Percentiles rank a stretch among this genome's conserved stretches.
Conservation (phyloP, 495 filamentous ascomycete genomes). For the Neurospora hispaniola region DNA sequence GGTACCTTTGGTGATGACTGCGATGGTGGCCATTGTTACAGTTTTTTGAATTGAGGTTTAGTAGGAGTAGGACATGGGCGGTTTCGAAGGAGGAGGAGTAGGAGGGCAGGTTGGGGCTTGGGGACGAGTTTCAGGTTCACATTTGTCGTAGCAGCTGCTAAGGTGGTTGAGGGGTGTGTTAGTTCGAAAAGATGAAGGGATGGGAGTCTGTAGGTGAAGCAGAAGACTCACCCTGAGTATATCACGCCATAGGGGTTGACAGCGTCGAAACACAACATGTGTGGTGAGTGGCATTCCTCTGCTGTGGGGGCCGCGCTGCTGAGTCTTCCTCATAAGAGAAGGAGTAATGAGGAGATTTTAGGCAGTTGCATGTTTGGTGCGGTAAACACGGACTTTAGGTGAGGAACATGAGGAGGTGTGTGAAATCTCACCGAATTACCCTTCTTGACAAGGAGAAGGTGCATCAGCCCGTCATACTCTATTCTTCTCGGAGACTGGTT, state of each 20-base stretch:
- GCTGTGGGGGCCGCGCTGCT: neutral
- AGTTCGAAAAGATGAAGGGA: neutral
- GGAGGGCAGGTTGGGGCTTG: neutral
- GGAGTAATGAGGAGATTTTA: neutral
- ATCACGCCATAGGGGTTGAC: neutral
- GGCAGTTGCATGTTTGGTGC: neutral
- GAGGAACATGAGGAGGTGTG: neutral
- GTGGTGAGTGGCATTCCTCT: neutral
- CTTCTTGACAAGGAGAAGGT: neutral
- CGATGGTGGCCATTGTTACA: neutral
- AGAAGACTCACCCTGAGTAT: neutral
- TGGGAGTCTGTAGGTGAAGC: neutral
- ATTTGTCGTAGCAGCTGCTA: neutral
- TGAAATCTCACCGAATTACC: neutral
- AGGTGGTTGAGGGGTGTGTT: neutral
- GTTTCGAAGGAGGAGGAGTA: neutral
- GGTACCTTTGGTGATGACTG: neutral
- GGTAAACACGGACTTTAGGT: neutral
- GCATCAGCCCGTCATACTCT: neutral
- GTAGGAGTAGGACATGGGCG: neutral
- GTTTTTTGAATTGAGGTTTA: neutral
- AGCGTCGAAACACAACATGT: neutral
- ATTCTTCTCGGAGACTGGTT: neutral
- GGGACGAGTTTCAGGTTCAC: neutral
- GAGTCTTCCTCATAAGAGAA: neutral